Evolutionary conservation across 306 rosid genomes (phyloP), one percentile per base, ranked within the genome.

Genomic region (Dalbergia cultrata): DNA sequence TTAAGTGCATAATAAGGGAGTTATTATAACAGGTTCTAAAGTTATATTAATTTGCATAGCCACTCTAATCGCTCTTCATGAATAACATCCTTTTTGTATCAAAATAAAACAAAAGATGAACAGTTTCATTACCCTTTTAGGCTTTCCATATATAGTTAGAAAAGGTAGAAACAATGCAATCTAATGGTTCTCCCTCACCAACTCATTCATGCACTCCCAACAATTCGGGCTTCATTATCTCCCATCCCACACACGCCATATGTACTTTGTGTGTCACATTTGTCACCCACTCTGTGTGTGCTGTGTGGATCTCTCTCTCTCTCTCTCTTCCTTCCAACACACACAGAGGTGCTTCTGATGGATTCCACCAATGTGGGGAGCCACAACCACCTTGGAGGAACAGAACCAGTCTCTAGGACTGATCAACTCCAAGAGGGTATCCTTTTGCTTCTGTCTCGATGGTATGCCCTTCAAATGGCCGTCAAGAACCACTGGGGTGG

Each of bases 391-490:
- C n/a, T 19, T 17, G 19, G 26, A 22, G 70, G 45, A 62, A 18
- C 21, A 13, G 79, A 84, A 68, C 47, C 80, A 47, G 12, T 76
- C 39, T 35, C 85, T 10, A 39, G 1, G 18, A 77, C 31, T 26
- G 31, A 84, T 67, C 5, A 35, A 9, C 39, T 83, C 17, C 76
- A 37, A 47, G 82, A 81, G 21, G 78, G 43, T 47, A 83, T 92
- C 47, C 58, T 88, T 13, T 64, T 67, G 74, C 86, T 93, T 86
- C 88, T 93, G 65, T 89, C 97, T 8, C 82, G 59, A 7, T 93
- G 97, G 96, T 70, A 82, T 52, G 96, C 92, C 54, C 96, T 91
- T 73, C 94, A 93, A 85, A 78, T 90, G 92, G 97, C 96, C 18
- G 67, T 93, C 56, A 71, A 85, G 21, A 89, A 90, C 67, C 77